Conservation (phyloP, 805 yeast species). For the Ogataea corticis region DNA sequence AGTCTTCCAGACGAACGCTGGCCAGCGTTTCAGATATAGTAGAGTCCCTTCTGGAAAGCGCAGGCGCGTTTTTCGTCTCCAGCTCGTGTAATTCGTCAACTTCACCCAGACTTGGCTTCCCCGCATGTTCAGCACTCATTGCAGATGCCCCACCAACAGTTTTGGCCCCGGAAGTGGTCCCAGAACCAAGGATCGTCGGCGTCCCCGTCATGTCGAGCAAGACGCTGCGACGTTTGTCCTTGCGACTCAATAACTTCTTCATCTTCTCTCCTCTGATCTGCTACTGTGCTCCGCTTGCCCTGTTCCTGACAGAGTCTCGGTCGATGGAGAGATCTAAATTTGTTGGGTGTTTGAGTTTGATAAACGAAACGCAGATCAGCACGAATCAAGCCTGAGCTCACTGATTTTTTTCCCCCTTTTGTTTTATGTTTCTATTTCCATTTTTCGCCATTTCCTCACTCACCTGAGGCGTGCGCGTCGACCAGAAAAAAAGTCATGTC, state of each 20-base stretch:
- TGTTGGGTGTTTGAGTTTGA: too few species aligned
- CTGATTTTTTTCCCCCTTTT: not conserved
- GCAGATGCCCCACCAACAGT: not conserved
- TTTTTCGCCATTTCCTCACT: not conserved
- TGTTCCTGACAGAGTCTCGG: constrained; percentile 1
- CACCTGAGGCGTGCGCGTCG: not conserved
- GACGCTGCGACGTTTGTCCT: constrained; percentile 28
- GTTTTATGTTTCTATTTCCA: not conserved
- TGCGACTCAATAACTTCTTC: constrained; percentile 37
- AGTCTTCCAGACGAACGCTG: constrained; percentile 1
- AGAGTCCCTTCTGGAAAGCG: constrained; percentile 1
- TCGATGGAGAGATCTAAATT: not conserved
- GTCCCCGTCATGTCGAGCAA: constrained; percentile 9
- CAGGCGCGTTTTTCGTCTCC: not conserved
- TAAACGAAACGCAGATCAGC: not conserved
- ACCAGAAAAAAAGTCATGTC: not conserved
- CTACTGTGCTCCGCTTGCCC: not conserved
- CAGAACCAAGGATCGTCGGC: constrained; percentile 1
- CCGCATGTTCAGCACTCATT: not conserved
- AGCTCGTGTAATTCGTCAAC: constrained; percentile 10
- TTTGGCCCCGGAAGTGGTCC: not conserved
- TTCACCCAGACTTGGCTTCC: constrained; percentile 8
- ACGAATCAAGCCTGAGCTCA: not conserved
- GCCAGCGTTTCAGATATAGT: constrained; percentile 1
- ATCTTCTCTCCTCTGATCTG: constrained; percentile 10